Conservation (phyloP, 1,139 yeast species). For the Kluyveromyces sp. region DNA sequence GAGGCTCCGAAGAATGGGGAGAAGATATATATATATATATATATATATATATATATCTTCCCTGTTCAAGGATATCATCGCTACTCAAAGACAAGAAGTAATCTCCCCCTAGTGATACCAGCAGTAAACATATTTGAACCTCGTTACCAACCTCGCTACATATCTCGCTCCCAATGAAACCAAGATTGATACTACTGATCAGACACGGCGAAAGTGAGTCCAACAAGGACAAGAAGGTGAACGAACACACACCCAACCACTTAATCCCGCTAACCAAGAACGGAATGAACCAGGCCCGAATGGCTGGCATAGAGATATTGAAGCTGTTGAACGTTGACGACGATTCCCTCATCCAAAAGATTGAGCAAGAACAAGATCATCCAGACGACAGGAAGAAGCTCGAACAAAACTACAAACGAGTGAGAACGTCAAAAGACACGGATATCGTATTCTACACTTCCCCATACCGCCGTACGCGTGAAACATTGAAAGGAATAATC, state of each 20-base stretch:
- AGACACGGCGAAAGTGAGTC: conserved; percentile 93
- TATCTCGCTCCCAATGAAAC: conserved; percentile 10
- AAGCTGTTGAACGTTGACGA: conserved; percentile 46
- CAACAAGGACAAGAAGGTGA: conserved; percentile 73
- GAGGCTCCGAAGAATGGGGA: too few species aligned
- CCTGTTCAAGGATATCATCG: too few species aligned
- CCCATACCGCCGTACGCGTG: conserved; percentile 75
- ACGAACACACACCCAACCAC: conserved; percentile 71
- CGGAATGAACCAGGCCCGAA: conserved; percentile 61
- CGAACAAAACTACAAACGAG: conserved; percentile 12
- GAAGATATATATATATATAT: too few species aligned
- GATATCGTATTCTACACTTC: conserved; percentile 61
- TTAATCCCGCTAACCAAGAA: conserved; percentile 57
- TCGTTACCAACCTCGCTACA: too few species aligned
- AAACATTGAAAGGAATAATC: conserved; percentile 64
- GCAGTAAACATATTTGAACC: too few species aligned
- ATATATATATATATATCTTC: too few species aligned
- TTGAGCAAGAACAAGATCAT: conserved; percentile 16
- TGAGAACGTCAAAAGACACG: conserved; percentile 12
- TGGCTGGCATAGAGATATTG: conserved; percentile 57
- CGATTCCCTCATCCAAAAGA: conserved; percentile 24
- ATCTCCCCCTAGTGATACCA: too few species aligned
- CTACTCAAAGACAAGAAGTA: too few species aligned
- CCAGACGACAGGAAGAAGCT: conserved; percentile 10
- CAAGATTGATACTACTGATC: conserved; percentile 59